Percentiles rank a stretch among this genome's conserved stretches.
These are phyloP conservation scores for Raphanus sativus DNA, from an alignment of 345 rosid genomes.

Conservation along the genomic window DNA sequence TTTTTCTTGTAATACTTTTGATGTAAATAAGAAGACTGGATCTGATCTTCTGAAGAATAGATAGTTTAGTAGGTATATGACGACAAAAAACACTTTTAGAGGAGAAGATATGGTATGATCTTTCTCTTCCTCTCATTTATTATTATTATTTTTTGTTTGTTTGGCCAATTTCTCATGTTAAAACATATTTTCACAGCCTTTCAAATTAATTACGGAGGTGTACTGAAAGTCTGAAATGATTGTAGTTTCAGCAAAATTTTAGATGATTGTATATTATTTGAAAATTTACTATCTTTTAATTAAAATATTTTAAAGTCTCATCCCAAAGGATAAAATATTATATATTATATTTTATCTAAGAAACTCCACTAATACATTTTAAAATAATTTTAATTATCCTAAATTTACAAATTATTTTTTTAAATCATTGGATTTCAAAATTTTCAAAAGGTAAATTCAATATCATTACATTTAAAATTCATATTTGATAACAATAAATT, in stretches of 20 bases:
- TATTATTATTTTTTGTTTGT: background rate
- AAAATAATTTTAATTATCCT: background rate
- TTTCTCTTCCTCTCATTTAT: background rate
- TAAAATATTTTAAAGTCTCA: too few relatives aligned
- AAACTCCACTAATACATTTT: background rate
- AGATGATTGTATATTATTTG: background rate
- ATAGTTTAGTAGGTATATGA: conserved; percentile 6
- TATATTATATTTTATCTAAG: too few relatives aligned
- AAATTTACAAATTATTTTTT: too few relatives aligned
- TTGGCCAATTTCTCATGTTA: background rate
- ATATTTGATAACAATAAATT: too few relatives aligned
- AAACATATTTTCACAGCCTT: background rate
- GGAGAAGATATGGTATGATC: conserved; percentile 38
- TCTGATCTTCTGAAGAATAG: conserved; percentile 22
- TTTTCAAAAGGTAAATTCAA: too few relatives aligned
- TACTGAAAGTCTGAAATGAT: too few relatives aligned
- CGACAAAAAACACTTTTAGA: conserved; percentile 41
- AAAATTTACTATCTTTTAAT: too few relatives aligned
- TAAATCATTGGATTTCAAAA: too few relatives aligned
- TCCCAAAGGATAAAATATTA: too few relatives aligned
- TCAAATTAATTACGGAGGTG: background rate
- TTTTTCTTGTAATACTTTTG: background rate
- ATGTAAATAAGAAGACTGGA: conserved; percentile 22
- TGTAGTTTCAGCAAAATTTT: too few relatives aligned
- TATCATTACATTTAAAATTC: too few relatives aligned